Conservation (phyloP, 2,329 filamentous ascomycete genomes). For the Penicillium expansum region DNA sequence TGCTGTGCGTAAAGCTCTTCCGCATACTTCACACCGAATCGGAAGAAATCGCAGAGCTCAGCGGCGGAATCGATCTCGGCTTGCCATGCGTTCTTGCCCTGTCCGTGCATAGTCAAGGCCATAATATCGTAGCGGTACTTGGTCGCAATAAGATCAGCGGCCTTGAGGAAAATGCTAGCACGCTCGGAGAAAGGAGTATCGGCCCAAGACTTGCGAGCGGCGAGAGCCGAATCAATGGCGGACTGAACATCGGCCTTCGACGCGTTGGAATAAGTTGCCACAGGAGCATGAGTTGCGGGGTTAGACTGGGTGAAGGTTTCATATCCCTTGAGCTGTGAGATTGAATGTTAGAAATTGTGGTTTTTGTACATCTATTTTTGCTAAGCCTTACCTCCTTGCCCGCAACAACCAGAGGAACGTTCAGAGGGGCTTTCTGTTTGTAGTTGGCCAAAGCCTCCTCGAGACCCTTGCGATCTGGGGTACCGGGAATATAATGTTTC, state of each 20-base stretch:
- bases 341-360: not conserved
- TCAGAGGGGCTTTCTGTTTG: slow-evolving; percentile 66
- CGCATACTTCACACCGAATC: slow-evolving; percentile 88
- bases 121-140: slow-evolving; percentile 98
- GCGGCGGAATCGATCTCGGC: slow-evolving; percentile 97
- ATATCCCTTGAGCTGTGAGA: slow-evolving; percentile 32
- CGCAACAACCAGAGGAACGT: slow-evolving; percentile 79
- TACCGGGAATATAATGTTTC: slow-evolving; percentile 87
- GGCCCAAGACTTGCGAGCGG: slow-evolving; percentile 85
- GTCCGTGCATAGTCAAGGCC: slow-evolving; percentile 91
- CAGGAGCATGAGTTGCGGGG: slow-evolving; percentile 73
- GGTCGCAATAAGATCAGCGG: slow-evolving; percentile 80
- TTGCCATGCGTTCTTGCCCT: slow-evolving; percentile 98
- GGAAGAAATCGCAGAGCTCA: slow-evolving; percentile 87
- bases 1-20: slow-evolving; percentile 88
- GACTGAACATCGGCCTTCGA: slow-evolving; percentile 69
- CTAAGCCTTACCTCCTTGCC: slow-evolving; percentile 67
- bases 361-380: no score
- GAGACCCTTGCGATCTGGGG: slow-evolving; percentile 72
- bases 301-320: slow-evolving; percentile 64
- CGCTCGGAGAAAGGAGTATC: slow-evolving; percentile 83
- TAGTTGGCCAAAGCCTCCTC: slow-evolving; percentile 68
- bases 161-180: slow-evolving; percentile 92
- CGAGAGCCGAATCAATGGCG: slow-evolving; percentile 80
- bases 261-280: slow-evolving; percentile 85